These are phyloP conservation scores for Nevesoporus exiguus DNA, from an alignment of 768 basidiomycete genomes.

Conservation along the genomic window DNA sequence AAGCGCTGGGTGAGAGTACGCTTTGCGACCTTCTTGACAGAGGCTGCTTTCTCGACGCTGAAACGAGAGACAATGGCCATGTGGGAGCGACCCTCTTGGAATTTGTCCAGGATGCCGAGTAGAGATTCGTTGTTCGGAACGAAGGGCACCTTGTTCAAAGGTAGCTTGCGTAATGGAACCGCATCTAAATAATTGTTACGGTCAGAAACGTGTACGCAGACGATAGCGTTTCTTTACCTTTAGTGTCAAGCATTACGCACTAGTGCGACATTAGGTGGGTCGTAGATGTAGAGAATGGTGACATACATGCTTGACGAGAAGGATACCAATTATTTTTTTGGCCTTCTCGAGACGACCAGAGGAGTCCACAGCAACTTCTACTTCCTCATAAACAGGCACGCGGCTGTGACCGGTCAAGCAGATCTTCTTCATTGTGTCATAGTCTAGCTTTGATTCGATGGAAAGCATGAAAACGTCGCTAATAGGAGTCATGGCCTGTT, in stretches of 20 bases:
- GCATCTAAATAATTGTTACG: constrained; percentile 50
- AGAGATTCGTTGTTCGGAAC: constrained; percentile 85
- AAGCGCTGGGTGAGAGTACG: constrained; percentile 75
- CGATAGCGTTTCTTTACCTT: constrained; percentile 41
- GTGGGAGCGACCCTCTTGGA: constrained; percentile 88
- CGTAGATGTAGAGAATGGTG: neutral
- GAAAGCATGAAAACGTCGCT: constrained; percentile 82
- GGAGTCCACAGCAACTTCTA: constrained; percentile 50
- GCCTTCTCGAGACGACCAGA: constrained; percentile 45
- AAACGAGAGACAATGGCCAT: constrained; percentile 88
- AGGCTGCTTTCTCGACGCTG: constrained; percentile 68
- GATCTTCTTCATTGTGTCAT: constrained; percentile 70
- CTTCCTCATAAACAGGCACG: constrained; percentile 78
- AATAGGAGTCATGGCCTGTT: constrained; percentile 79
- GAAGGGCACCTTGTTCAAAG: constrained; percentile 81
- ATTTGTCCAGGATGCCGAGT: constrained; percentile 79
- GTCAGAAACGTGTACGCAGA: neutral
- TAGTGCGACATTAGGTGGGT: constrained; percentile 4
- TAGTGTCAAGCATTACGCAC: constrained; percentile 84
- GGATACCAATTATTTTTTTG: constrained; percentile 82
- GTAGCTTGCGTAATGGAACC: constrained; percentile 76
- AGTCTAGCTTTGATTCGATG: constrained; percentile 80
- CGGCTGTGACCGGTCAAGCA: constrained; percentile 80
- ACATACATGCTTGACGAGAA: constrained; percentile 75
- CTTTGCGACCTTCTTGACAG: constrained; percentile 82